Evolutionary conservation across 257 asterid species (phyloP).

Genomic region (Orobanche coerulescens): DNA sequence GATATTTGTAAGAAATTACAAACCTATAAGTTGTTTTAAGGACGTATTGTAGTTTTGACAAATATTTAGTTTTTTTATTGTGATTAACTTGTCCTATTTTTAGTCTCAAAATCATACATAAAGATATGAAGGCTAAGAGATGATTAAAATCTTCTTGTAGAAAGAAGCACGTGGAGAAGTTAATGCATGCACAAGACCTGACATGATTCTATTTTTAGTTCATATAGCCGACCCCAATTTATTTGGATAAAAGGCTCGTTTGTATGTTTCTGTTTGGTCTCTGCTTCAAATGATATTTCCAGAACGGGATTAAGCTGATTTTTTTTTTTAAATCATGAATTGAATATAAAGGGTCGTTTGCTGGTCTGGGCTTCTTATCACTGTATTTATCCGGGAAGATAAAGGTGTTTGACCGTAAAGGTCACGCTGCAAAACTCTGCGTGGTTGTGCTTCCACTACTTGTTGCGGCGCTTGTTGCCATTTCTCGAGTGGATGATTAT

Average conservation of each 20-base stretch:
- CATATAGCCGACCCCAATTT: too few relatives aligned
- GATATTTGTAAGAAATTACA: too few relatives aligned
- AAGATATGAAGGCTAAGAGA: too few relatives aligned
- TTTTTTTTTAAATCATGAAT: background rate
- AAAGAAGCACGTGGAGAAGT: too few relatives aligned
- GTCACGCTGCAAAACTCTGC: slow-evolving; percentile 77
- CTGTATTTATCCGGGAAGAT: slow-evolving; percentile 72
- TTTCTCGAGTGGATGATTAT: slow-evolving; percentile 80
- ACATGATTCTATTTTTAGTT: too few relatives aligned
- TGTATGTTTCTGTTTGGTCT: background rate
- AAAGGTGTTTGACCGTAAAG: slow-evolving; percentile 58
- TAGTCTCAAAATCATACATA: background rate
- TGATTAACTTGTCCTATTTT: too few relatives aligned
- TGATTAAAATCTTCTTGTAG: too few relatives aligned
- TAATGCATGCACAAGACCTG: too few relatives aligned
- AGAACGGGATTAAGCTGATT: background rate
- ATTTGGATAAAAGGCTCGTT: too few relatives aligned
- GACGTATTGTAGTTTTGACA: too few relatives aligned
- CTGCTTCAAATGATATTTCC: background rate
- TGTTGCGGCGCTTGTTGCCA: slow-evolving; percentile 50
- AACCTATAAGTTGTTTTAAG: too few relatives aligned
- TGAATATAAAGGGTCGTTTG: slow-evolving; percentile 56
- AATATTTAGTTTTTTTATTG: too few relatives aligned
- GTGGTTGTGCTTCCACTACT: slow-evolving; percentile 58
- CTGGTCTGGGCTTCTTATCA: slow-evolving; percentile 76